Base-by-base conservation (phyloP, 768 basidiomycete genomes). In the Crepidotus variabilis region DNA sequence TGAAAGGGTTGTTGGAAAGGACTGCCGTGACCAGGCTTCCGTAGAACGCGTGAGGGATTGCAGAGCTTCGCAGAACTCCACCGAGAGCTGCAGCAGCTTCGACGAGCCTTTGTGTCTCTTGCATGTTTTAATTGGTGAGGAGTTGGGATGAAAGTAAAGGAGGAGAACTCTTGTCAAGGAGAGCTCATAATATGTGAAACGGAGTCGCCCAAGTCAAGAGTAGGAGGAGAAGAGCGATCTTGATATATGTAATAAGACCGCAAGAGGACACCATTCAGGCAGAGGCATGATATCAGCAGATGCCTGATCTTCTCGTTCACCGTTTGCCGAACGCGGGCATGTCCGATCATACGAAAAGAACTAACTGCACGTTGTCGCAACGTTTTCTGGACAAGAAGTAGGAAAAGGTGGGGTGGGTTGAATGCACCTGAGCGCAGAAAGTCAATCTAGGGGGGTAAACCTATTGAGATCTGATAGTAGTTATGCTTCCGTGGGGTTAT, bases 81-180 rank as follows among this genome's bases (percentile, higher is more conserved):
- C 90, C 92, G 69, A 94, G 87, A 57, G 87, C 83, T 49, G 75
- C 72, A 36, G 92, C 90, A 34, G 91, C 90, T 69, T 90, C 85
- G 66, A 92, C 71, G 61, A 92, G 82, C 69, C 90, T 79, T 64
- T 78, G 75, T 52, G 86, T 88, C 63, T 91, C 87, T 65, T 84
- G 79, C 86, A 89, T 89, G 60, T 62, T 70, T 54, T 46, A 16
- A 23, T 20, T 45, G n/a, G 22, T 18, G 36, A 54, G 59, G 58
- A 55, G 39, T 5, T 43, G 18, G 39, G 53, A 66, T 64, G 64
- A 61, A 56, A 60, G 62, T 61, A 59, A 65, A 61, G 59, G 60
- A 62, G 65, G 61, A 65, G 63, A 61, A 62, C 62, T 23, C 13
- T n/a, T 7, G 50, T 33, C 33, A 23, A 47, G 45, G 43, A 63